Conservation (phyloP, 371 early-diverging fungal genomes). For the Smittium mucronatum region DNA sequence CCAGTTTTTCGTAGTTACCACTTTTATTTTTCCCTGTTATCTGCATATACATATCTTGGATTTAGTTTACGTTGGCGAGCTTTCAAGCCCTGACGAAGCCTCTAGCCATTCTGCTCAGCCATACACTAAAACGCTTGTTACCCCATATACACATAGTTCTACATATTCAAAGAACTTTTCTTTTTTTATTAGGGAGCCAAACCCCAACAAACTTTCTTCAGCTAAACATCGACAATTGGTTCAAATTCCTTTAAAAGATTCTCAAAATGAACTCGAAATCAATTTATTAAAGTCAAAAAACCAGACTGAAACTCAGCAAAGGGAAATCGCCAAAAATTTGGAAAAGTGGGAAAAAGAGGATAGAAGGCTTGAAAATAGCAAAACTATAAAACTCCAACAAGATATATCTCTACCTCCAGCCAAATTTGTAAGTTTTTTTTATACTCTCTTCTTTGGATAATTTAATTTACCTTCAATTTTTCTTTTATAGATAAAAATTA, state of each 20-base stretch:
- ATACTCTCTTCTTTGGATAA: not conserved
- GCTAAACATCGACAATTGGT: constrained; percentile 63
- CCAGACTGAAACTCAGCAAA: constrained; percentile 50
- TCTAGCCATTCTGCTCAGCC: too few relatives aligned
- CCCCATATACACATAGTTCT: too few relatives aligned
- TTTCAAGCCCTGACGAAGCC: too few relatives aligned
- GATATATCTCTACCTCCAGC: constrained; percentile 69
- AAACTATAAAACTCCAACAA: constrained; percentile 56
- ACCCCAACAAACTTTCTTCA: too few relatives aligned
- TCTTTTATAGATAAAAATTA: constrained; percentile 47
- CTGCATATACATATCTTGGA: too few relatives aligned
- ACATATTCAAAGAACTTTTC: too few relatives aligned
- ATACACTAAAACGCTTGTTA: too few relatives aligned
- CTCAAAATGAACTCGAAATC: constrained; percentile 60
- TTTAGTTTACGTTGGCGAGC: too few relatives aligned
- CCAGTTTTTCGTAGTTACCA: too few relatives aligned
- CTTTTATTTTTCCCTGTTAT: too few relatives aligned
- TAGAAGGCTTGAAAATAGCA: constrained; percentile 71
- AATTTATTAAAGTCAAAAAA: constrained; percentile 82
- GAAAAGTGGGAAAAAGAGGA: constrained; percentile 58
- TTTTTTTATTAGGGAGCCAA: too few relatives aligned
- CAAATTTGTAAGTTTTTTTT: constrained; percentile 37
- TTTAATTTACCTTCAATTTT: not conserved
- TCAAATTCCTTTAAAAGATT: constrained; percentile 87
- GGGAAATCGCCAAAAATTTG: constrained; percentile 56